These are phyloP conservation scores for Kuraishia floccosa DNA, from an alignment of 805 yeast genomes.

Conservation along the genomic window DNA sequence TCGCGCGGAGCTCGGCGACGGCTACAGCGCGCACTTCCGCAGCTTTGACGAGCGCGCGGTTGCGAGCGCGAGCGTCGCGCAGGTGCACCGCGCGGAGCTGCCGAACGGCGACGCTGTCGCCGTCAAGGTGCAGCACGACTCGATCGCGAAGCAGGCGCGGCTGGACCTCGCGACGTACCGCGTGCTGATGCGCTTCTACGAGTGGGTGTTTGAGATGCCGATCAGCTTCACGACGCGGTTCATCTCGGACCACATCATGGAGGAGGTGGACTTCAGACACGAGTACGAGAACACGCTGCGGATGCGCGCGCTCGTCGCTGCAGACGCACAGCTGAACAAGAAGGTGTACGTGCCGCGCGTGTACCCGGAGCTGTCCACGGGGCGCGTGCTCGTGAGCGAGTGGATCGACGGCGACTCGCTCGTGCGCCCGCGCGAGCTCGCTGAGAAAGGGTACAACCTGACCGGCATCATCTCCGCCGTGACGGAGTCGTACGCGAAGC, in stretches of 20 bases:
- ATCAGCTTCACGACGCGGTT: conserved; percentile 43
- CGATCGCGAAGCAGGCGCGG: conserved; percentile 45
- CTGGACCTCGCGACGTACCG: conserved; percentile 54
- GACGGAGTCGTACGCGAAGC: conserved; percentile 39
- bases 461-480: conserved; percentile 35
- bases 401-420: conserved; percentile 69
- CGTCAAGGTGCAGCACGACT: conserved; percentile 54
- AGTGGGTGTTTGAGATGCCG: conserved; percentile 53
- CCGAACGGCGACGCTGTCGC: conserved; percentile 42
- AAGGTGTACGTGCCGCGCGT: conserved; percentile 46
- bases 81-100: conserved; percentile 47
- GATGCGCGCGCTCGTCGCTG: conserved; percentile 23
- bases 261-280: conserved; percentile 50
- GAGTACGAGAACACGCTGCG: conserved; percentile 43
- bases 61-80: conserved; percentile 72
- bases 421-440: conserved; percentile 29
- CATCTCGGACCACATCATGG: conserved; percentile 41
- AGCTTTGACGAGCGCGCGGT: conserved; percentile 44
- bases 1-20: conserved; percentile 25
- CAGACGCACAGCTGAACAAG: conserved; percentile 26
- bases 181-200: conserved; percentile 38
- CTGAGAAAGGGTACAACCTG: conserved; percentile 25
- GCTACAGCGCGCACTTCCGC: conserved; percentile 28
- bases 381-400: conserved; percentile 50
- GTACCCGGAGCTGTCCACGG: conserved; percentile 31